Percentiles rank a stretch among this genome's conserved stretches.
Evolutionary conservation across 2,329 filamentous ascomycete genomes (phyloP).

Genomic region (Penicillium concentricum): DNA sequence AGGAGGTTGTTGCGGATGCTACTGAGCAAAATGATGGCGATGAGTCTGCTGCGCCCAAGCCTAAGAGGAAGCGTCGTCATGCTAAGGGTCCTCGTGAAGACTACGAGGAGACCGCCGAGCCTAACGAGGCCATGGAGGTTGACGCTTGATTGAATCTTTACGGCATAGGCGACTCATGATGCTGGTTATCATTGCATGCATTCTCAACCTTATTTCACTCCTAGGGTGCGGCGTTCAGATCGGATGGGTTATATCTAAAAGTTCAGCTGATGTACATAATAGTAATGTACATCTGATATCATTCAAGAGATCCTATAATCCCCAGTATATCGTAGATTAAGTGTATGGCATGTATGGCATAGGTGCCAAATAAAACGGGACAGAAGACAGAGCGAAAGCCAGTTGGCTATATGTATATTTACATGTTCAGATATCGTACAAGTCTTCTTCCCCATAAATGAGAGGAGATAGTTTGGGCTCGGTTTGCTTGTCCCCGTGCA

Average conservation of each 20-base stretch:
- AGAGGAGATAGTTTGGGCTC: constrained; percentile 4
- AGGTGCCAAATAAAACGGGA: neutral
- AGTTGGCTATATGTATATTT: constrained; percentile 3
- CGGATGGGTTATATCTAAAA: constrained; percentile 27
- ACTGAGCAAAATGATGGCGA: constrained; percentile 24
- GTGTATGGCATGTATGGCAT: neutral
- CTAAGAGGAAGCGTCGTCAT: constrained; percentile 37
- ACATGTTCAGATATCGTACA: constrained; percentile 15
- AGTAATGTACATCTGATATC: constrained; percentile 20
- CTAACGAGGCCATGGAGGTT: constrained; percentile 18
- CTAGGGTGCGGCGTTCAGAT: constrained; percentile 32
- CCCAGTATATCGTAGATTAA: neutral
- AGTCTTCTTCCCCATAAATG: neutral
- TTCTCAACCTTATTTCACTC: constrained; percentile 11
- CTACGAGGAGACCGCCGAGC: constrained; percentile 15
- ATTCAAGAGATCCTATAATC: neutral
- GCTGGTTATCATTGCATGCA: constrained; percentile 15
- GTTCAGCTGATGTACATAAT: constrained; percentile 14
- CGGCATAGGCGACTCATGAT: constrained; percentile 8
- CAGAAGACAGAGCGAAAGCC: neutral
- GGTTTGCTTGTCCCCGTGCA: neutral
- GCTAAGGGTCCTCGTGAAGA: constrained; percentile 31
- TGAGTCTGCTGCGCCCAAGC: constrained; percentile 28
- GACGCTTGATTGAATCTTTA: constrained; percentile 18
- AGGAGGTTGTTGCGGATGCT: constrained; percentile 15